Percentiles rank a stretch among this genome's conserved stretches.
Evolutionary conservation across 2,329 filamentous ascomycete genomes (phyloP).

Genomic region (Aspergillus caelatus): DNA sequence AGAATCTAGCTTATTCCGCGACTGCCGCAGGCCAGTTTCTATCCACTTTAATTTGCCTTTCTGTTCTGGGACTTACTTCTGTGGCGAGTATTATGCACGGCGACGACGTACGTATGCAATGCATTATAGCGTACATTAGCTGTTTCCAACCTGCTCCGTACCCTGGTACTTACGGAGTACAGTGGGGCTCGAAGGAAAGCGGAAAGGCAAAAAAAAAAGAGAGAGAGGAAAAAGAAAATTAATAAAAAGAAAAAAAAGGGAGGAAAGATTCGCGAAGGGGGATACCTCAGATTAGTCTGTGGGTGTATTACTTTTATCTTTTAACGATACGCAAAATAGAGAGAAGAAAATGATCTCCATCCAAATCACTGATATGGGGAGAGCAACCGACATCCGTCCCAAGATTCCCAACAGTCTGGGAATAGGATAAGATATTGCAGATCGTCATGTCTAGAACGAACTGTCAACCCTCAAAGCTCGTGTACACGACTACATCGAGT

Average conservation of each 20-base stretch:
- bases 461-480: background rate
- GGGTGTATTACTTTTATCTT: background rate
- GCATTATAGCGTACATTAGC: background rate
- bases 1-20: background rate
- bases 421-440: background rate
- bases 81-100: conserved; percentile 1
- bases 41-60: background rate
- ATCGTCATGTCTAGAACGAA: conserved; percentile 2
- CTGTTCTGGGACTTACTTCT: background rate
- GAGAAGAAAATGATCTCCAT: too few relatives aligned
- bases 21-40: background rate
- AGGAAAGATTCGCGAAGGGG: background rate
- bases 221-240: background rate
- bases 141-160: background rate
- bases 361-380: background rate
- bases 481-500: background rate
- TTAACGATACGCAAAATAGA: background rate
- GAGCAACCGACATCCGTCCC: background rate
- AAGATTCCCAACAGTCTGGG: background rate
- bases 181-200: background rate
- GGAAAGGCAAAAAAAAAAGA: background rate
- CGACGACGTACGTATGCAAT: background rate
- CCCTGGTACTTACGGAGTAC: background rate
- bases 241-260: background rate
- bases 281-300: background rate